Percentiles rank a stretch among this genome's conserved stretches.
Conservation (phyloP, 495 filamentous ascomycete species). For the Aspergillus kassunensis region DNA sequence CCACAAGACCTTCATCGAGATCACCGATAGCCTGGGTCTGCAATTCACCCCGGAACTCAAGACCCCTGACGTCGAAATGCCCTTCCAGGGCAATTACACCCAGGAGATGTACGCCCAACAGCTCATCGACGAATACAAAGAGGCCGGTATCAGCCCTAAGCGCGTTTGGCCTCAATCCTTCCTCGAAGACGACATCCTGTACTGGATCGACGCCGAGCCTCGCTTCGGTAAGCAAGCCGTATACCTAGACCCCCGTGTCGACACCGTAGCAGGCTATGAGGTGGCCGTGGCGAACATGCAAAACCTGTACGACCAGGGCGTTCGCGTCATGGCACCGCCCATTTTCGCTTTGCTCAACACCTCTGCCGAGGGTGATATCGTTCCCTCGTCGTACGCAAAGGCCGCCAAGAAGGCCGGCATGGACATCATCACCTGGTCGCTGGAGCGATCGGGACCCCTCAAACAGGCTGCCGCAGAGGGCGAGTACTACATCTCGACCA, state of each 20-base stretch:
- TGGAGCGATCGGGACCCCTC: constrained; percentile 55
- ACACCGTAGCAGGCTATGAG: constrained; percentile 37
- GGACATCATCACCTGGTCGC: constrained; percentile 58
- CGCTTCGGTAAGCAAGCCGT: constrained; percentile 54
- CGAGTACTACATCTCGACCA: constrained; percentile 54
- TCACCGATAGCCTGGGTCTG: constrained; percentile 47
- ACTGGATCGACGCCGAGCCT: constrained; percentile 57
- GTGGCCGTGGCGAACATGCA: constrained; percentile 31
- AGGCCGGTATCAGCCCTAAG: constrained; percentile 44
- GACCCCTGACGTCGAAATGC: constrained; percentile 55
- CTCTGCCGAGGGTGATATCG: constrained; percentile 15
- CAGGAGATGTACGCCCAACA: constrained; percentile 55
- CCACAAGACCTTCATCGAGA: constrained; percentile 48
- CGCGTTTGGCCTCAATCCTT: constrained; percentile 60
- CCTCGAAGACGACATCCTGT: constrained; percentile 54
- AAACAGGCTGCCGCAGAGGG: constrained; percentile 33
- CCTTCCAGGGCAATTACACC: constrained; percentile 56
- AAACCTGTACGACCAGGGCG: constrained; percentile 11
- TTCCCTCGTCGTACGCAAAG: constrained; percentile 27
- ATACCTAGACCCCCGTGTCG: constrained; percentile 54
- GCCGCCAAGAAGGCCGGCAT: constrained; percentile 50
- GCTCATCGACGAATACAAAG: constrained; percentile 55
- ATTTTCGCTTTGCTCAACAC: constrained; percentile 19
- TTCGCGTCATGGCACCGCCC: constrained; percentile 18
- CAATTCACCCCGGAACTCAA: constrained; percentile 62